Conservation (phyloP, 1,284 basidiomycete genomes). For the Trametes hirsuta region DNA sequence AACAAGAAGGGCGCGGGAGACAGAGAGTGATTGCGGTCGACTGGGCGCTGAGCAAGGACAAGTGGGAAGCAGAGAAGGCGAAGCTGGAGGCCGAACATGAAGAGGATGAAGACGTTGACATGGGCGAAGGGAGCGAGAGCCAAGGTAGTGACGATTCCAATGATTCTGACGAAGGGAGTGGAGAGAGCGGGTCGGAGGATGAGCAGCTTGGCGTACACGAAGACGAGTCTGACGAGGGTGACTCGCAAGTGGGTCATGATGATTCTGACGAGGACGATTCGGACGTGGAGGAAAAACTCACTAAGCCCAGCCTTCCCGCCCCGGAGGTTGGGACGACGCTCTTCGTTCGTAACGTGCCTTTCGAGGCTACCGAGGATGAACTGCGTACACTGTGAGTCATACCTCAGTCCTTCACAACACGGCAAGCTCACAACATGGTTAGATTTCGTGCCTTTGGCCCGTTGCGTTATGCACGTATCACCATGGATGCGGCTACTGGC, state of each 20-base stretch:
- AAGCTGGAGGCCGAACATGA: conserved; percentile 48
- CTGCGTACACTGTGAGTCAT: conserved; percentile 72
- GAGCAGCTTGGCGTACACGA: conserved; percentile 49
- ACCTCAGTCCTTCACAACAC: not conserved
- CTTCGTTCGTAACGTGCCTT: conserved; percentile 95
- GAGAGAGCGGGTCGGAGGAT: conserved; percentile 31
- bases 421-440: conserved; percentile 1
- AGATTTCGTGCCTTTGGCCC: conserved; percentile 93
- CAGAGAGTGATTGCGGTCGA: conserved; percentile 90
- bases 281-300: conserved; percentile 49
- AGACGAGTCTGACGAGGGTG: conserved; percentile 39
- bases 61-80: conserved; percentile 83
- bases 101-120: conserved; percentile 35
- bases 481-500: conserved; percentile 83
- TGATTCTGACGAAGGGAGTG: conserved; percentile 32
- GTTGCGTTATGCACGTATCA: conserved; percentile 91
- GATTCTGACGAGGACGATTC: conserved; percentile 35
- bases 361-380: conserved; percentile 91
- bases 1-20: conserved; percentile 43
- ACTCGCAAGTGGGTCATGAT: conserved; percentile 40
- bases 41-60: conserved; percentile 95
- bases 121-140: conserved; percentile 38
- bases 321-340: conserved; percentile 89
- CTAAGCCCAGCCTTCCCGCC: conserved; percentile 75
- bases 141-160: conserved; percentile 30